These are phyloP conservation scores for Casuarina equisetifolia DNA, from an alignment of 306 rosid genomes.

Conservation along the genomic window DNA sequence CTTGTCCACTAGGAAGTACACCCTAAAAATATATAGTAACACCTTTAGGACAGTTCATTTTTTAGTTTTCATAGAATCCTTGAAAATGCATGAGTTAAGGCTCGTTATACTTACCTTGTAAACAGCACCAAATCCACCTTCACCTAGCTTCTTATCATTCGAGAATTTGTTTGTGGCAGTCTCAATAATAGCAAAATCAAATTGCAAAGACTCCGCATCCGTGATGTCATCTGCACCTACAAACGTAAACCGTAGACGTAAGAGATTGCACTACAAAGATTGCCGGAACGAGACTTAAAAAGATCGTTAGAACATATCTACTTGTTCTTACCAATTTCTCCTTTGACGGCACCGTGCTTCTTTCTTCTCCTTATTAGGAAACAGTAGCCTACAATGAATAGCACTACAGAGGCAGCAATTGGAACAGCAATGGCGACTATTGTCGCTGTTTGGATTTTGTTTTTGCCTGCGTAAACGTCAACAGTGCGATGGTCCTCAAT, in stretches of 20 bases:
- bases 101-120: conserved; percentile 17
- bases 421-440: conserved; percentile 32
- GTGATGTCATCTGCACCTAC: conserved; percentile 22
- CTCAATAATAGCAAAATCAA: conserved; percentile 34
- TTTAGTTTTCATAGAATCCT: background rate
- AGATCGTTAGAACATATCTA: background rate
- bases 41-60: background rate
- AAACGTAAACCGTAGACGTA: background rate
- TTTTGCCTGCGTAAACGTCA: background rate
- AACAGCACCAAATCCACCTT: conserved; percentile 36
- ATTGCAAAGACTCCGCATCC: conserved; percentile 37
- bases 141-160: conserved; percentile 23
- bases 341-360: conserved; percentile 6
- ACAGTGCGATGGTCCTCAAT: background rate
- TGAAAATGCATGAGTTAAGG: background rate
- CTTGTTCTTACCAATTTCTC: conserved; percentile 25
- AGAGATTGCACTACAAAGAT: background rate
- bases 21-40: conserved; percentile 22
- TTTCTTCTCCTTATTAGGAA: conserved; percentile 25
- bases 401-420: conserved; percentile 20
- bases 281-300: background rate
- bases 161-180: conserved; percentile 31
- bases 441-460: conserved; percentile 18
- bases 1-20: conserved; percentile 20
- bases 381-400: conserved; percentile 22